Evolutionary conservation across 257 asterid species (phyloP).

Genomic region (Lithospermum erythrorhizon): DNA sequence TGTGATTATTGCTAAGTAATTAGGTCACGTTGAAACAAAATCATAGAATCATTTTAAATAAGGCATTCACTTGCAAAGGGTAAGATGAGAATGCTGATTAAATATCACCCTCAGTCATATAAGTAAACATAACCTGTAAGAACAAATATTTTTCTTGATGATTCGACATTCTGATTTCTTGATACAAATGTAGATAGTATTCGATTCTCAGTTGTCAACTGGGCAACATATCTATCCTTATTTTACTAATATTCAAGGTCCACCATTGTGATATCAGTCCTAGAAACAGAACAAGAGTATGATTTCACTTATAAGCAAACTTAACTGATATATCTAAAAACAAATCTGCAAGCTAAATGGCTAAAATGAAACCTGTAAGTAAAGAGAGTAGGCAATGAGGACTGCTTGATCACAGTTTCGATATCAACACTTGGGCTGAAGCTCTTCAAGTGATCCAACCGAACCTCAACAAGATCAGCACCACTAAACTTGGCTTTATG

Average conservation of each 20-base stretch:
- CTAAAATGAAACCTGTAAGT: constrained; percentile 68
- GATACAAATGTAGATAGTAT: too few species aligned
- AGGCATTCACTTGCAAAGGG: not conserved
- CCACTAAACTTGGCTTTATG: constrained; percentile 60
- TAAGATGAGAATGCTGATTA: not conserved
- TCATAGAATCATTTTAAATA: not conserved
- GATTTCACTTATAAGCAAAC: not conserved
- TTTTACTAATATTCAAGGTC: too few species aligned
- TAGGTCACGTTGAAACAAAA: not conserved
- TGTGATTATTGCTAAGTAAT: not conserved
- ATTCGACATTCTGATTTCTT: too few species aligned
- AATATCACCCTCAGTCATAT: not conserved
- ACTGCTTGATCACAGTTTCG: constrained; percentile 40
- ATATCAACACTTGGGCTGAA: constrained; percentile 48
- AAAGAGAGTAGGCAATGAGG: constrained; percentile 88
- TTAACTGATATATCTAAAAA: not conserved
- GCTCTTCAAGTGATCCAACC: constrained; percentile 74
- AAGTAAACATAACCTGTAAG: not conserved
- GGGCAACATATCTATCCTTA: too few species aligned
- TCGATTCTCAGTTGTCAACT: too few species aligned
- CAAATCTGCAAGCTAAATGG: constrained; percentile 6
- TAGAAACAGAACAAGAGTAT: not conserved
- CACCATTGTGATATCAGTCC: too few species aligned
- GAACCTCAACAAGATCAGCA: constrained; percentile 87
- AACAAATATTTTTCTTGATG: too few species aligned